These are phyloP conservation scores for Cordyceps militaris DNA, from an alignment of 2,329 filamentous ascomycete species.

Conservation along the genomic window DNA sequence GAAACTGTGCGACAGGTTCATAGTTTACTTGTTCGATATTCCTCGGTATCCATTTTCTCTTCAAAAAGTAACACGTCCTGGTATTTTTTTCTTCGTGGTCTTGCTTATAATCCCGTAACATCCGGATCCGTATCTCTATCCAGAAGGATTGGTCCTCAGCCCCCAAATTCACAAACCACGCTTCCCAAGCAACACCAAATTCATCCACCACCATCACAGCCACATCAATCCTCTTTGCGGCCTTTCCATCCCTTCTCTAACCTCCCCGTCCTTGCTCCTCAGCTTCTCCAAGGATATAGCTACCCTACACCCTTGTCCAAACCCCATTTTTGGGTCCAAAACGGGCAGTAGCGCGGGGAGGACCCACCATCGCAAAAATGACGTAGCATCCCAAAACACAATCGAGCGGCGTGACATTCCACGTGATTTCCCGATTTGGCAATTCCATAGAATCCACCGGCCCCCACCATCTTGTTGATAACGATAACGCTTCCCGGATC, in stretches of 20 bases:
- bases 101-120: too few relatives aligned
- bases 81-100: too few relatives aligned
- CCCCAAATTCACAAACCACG: too few relatives aligned
- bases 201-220: too few relatives aligned
- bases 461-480: conserved; percentile 5
- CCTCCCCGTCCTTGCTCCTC: too few relatives aligned
- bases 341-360: background rate
- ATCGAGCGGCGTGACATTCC: background rate
- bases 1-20: too few relatives aligned
- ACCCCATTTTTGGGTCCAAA: background rate
- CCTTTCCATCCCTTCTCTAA: background rate
- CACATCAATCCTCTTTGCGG: background rate
- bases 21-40: too few relatives aligned
- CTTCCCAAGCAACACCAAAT: too few relatives aligned
- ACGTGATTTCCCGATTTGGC: conserved; percentile 10
- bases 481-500: conserved; percentile 11
- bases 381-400: conserved; percentile 1
- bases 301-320: background rate
- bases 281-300: background rate
- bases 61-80: too few relatives aligned
- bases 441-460: background rate
- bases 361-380: background rate
- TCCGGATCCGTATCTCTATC: too few relatives aligned
- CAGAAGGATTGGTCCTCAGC: too few relatives aligned
- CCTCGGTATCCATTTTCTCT: too few relatives aligned